Evolutionary conservation across 257 asterid genomes (phyloP).

Genomic region (Euphrasia confusa): DNA sequence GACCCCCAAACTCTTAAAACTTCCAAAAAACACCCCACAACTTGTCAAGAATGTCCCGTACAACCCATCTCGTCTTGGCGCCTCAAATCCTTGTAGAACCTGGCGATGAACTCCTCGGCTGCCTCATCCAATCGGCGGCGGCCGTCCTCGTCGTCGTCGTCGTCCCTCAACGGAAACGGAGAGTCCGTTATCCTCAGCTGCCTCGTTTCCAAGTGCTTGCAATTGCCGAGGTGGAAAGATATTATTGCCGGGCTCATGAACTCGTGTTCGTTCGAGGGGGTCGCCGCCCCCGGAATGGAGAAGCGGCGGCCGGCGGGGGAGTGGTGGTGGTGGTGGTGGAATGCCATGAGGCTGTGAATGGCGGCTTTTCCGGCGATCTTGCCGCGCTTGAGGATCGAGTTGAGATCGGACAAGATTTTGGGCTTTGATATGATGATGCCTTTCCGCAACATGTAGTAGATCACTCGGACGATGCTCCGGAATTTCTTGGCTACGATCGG

Average conservation of each 20-base stretch:
- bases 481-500: slow-evolving; percentile 65
- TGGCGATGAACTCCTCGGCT: slow-evolving; percentile 53
- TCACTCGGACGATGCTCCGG: slow-evolving; percentile 54
- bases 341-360: slow-evolving; percentile 51
- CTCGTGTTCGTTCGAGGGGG: too few relatives aligned
- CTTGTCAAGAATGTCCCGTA: slow-evolving; percentile 25
- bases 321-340: slow-evolving; percentile 50
- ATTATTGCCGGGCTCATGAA: too few relatives aligned
- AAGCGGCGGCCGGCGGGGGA: too few relatives aligned
- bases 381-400: slow-evolving; percentile 65
- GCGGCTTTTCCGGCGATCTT: slow-evolving; percentile 78
- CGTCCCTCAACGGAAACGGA: slow-evolving; percentile 43
- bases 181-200: slow-evolving; percentile 72
- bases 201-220: too few relatives aligned
- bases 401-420: slow-evolving; percentile 55
- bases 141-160: slow-evolving; percentile 24
- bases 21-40: not conserved
- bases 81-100: slow-evolving; percentile 56
- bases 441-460: slow-evolving; percentile 63
- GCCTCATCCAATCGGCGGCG: slow-evolving; percentile 50
- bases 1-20: slow-evolving; percentile 20
- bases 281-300: too few relatives aligned
- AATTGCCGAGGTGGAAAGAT: too few relatives aligned
- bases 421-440: slow-evolving; percentile 61
- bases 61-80: slow-evolving; percentile 30